Percentiles rank a stretch among this genome's conserved stretches.
These are phyloP conservation scores for Phytophthora hybrid DNA, from an alignment of 352 stramenopile species.

Conservation along the genomic window DNA sequence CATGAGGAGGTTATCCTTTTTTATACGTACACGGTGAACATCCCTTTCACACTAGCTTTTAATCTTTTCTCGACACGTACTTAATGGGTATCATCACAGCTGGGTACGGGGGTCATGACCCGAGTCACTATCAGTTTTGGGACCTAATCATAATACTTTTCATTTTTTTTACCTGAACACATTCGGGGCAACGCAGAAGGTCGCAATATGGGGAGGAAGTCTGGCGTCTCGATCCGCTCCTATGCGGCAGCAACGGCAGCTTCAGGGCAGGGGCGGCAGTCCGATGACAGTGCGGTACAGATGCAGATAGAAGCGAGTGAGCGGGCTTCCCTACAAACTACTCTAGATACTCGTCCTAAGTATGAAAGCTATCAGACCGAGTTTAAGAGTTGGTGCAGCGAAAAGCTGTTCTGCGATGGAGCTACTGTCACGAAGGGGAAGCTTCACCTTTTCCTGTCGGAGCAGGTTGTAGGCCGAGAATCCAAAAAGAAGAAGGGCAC, in stretches of 20 bases:
- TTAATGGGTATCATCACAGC: neutral
- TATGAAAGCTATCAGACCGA: constrained; percentile 21
- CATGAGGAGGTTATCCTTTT: too few relatives aligned
- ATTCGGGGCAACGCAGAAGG: neutral
- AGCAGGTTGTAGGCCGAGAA: neutral
- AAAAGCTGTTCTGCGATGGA: neutral
- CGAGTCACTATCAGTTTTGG: neutral
- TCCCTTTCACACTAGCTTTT: too few relatives aligned
- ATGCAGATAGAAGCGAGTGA: constrained; percentile 24
- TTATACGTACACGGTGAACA: too few relatives aligned
- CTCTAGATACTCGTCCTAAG: constrained; percentile 9
- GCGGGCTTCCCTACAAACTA: constrained; percentile 1
- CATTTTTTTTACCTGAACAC: neutral
- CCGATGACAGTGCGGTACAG: neutral
- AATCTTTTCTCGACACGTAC: too few relatives aligned
- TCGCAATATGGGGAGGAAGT: constrained; percentile 14
- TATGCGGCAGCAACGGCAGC: neutral
- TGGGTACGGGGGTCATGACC: neutral
- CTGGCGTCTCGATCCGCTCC: constrained; percentile 1
- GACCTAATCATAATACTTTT: neutral
- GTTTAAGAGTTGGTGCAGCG: constrained; percentile 9
- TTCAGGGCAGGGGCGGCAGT: too few relatives aligned
- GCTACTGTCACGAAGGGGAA: constrained; percentile 1
- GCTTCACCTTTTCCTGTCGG: constrained; percentile 11
- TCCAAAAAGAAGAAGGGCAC: neutral